phyloP scores from a whole-genome alignment of 1,284 basidiomycete species.

The Papiliotrema terrestris region DNA sequence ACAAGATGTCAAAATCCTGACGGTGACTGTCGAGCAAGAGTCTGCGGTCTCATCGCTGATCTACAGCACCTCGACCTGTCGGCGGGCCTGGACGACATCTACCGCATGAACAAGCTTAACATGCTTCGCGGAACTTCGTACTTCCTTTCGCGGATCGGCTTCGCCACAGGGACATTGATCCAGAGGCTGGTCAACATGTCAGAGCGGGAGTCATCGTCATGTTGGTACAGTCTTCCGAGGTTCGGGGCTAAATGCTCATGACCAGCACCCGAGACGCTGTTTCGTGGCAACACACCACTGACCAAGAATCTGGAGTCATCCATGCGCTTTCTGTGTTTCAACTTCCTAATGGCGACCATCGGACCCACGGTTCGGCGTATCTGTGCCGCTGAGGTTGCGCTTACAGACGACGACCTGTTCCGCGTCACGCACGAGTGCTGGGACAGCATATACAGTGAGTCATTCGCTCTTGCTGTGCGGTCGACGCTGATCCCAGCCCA shows the following conservation, averaged over 20 bases:
- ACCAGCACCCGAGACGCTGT: slow-evolving; percentile 26
- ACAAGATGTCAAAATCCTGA: not conserved
- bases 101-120: slow-evolving; percentile 9
- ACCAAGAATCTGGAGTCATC: slow-evolving; percentile 28
- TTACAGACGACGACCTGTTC: slow-evolving; percentile 5
- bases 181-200: slow-evolving; percentile 15
- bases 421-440: slow-evolving; percentile 21
- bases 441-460: slow-evolving; percentile 28
- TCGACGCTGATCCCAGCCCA: slow-evolving; percentile 10
- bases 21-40: slow-evolving; percentile 8
- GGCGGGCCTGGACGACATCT: slow-evolving; percentile 8
- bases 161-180: slow-evolving; percentile 19
- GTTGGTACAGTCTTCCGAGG: slow-evolving; percentile 5
- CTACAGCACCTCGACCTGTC: slow-evolving; percentile 8
- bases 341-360: slow-evolving; percentile 23
- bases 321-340: slow-evolving; percentile 26
- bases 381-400: slow-evolving; percentile 1
- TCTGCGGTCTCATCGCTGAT: slow-evolving; percentile 1
- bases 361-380: slow-evolving; percentile 20
- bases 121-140: slow-evolving; percentile 11
- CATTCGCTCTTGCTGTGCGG: not conserved
- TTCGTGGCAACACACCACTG: slow-evolving; percentile 30
- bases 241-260: not conserved
- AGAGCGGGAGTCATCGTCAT: slow-evolving; percentile 11
- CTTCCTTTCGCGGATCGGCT: slow-evolving; percentile 10